Evolutionary conservation across 202 grass and related monocot genomes (phyloP).

Genomic region (Eragrostis tef): DNA sequence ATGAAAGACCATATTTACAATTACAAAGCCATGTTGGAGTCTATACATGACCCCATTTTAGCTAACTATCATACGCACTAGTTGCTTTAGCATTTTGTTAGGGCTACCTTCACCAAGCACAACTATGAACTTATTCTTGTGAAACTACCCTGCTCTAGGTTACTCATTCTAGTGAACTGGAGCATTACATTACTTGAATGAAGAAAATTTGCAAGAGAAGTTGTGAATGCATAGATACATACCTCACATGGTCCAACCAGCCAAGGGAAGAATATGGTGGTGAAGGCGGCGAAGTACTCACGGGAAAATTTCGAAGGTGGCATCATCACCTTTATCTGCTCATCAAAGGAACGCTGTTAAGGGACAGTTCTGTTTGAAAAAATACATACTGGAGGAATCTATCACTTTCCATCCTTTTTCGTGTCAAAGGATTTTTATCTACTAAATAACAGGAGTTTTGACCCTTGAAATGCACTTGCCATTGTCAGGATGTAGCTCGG

Average conservation of each 20-base stretch:
- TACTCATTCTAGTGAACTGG: constrained; percentile 17
- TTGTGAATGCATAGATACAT: constrained; percentile 23
- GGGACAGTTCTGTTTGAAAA: too few species aligned
- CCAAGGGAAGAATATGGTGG: constrained; percentile 93
- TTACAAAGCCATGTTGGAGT: constrained; percentile 10
- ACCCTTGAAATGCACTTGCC: constrained; percentile 52
- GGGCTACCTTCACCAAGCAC: constrained; percentile 3
- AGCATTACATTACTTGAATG: constrained; percentile 3
- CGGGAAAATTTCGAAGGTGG: constrained; percentile 79
- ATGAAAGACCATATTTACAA: not conserved
- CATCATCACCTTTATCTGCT: constrained; percentile 80
- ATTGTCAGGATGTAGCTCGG: constrained; percentile 67
- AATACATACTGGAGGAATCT: not conserved
- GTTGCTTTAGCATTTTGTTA: not conserved
- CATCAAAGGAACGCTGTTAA: constrained; percentile 19
- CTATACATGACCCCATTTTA: constrained; percentile 44
- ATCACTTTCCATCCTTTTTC: not conserved
- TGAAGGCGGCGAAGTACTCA: constrained; percentile 79
- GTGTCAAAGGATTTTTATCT: not conserved
- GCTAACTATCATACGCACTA: constrained; percentile 22
- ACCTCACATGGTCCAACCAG: constrained; percentile 90
- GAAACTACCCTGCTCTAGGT: constrained; percentile 22
- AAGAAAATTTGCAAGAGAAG: not conserved
- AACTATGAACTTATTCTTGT: constrained; percentile 28
- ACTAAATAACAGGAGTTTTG: not conserved